phyloP scores from a whole-genome alignment of 2,329 filamentous ascomycete species.

The Penicillium glabrum region DNA sequence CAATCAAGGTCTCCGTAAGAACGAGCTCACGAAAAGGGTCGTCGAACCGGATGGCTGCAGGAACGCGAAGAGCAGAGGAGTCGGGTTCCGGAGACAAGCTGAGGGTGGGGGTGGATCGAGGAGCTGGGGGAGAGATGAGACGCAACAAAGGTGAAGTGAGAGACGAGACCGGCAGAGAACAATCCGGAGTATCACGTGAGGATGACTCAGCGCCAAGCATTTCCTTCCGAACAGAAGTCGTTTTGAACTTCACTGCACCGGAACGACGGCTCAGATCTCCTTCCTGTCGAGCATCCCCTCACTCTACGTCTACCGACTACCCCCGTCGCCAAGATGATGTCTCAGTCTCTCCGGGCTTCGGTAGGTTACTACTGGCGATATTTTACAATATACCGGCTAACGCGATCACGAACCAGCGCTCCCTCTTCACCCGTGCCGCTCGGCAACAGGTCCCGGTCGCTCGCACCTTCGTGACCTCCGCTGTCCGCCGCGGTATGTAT shows the following conservation, averaged over 20 bases:
- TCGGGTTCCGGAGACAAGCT: constrained; percentile 29
- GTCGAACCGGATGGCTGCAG: constrained; percentile 32
- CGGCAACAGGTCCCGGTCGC: constrained; percentile 57
- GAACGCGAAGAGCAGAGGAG: constrained; percentile 19
- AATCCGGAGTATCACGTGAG: constrained; percentile 15
- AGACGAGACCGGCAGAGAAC: constrained; percentile 9
- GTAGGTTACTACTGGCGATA: constrained; percentile 45
- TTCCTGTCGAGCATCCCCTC: constrained; percentile 24
- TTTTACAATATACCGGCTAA: not conserved
- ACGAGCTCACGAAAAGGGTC: constrained; percentile 34
- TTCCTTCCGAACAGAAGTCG: constrained; percentile 27
- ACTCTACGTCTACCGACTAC: constrained; percentile 23
- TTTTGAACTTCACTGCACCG: constrained; percentile 27
- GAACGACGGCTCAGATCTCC: constrained; percentile 26
- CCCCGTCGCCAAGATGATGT: constrained; percentile 52
- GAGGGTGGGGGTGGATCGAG: constrained; percentile 22
- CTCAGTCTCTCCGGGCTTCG: constrained; percentile 62
- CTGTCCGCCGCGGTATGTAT: constrained; percentile 61
- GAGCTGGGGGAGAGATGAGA: constrained; percentile 15
- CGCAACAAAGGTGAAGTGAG: constrained; percentile 10
- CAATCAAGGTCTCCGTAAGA: constrained; percentile 42
- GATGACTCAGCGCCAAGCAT: constrained; percentile 25
- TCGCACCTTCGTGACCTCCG: constrained; percentile 64
- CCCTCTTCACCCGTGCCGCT: constrained; percentile 60
- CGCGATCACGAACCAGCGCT: constrained; percentile 49